phyloP scores from a whole-genome alignment of 2,329 filamentous ascomycete genomes.

The Trichoderma sp. region DNA sequence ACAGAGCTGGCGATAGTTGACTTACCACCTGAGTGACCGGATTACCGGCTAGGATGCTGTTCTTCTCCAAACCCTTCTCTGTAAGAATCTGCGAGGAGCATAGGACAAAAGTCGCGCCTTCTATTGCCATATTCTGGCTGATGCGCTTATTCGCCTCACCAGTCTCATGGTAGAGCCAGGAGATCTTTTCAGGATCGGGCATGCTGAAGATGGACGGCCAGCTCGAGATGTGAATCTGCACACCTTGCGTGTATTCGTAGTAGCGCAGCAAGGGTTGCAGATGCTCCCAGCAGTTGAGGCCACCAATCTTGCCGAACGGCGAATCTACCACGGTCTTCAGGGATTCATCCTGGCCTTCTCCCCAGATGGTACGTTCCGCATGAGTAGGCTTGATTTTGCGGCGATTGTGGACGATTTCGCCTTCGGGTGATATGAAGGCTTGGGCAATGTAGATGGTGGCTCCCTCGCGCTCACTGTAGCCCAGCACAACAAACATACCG shows the following conservation, averaged over 20 bases:
- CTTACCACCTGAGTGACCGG: constrained; percentile 36
- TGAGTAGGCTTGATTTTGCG: constrained; percentile 60
- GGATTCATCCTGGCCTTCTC: constrained; percentile 56
- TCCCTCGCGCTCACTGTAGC: constrained; percentile 56
- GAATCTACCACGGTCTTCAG: constrained; percentile 51
- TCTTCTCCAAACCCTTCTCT: constrained; percentile 42
- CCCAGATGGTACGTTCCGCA: constrained; percentile 57
- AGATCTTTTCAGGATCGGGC: constrained; percentile 33
- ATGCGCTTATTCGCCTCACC: constrained; percentile 37
- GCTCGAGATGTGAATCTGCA: constrained; percentile 28
- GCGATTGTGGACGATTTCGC: constrained; percentile 54
- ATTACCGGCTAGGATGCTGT: constrained; percentile 38
- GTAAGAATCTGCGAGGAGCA: constrained; percentile 43
- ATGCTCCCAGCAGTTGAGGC: constrained; percentile 55
- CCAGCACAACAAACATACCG: constrained; percentile 54
- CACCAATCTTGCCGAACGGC: constrained; percentile 52
- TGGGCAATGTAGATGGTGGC: constrained; percentile 56
- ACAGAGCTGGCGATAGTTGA: not conserved
- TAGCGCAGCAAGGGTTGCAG: constrained; percentile 22
- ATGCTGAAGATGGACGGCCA: constrained; percentile 35
- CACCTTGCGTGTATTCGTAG: constrained; percentile 26
- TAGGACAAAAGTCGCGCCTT: constrained; percentile 45
- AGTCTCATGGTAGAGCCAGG: constrained; percentile 40
- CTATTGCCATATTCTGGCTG: constrained; percentile 46
- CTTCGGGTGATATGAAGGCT: constrained; percentile 51